Conservation (phyloP, 2,329 filamentous ascomycete species). For the Fonsecaea nubica region DNA sequence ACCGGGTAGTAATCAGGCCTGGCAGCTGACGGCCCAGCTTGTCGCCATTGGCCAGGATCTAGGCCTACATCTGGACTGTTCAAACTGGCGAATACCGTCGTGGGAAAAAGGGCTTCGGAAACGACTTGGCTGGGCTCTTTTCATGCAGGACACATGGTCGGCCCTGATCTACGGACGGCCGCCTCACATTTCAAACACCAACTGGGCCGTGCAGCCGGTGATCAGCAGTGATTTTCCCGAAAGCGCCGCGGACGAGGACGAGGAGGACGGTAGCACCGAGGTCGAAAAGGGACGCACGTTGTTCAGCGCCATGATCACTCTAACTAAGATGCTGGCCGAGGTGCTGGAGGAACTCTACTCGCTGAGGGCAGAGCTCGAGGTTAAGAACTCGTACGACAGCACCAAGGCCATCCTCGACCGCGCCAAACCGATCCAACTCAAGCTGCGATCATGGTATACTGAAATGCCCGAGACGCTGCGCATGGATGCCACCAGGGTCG, state of each 20-base stretch:
- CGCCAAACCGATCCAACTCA: slow-evolving; percentile 61
- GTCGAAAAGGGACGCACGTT: slow-evolving; percentile 53
- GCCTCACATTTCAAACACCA: slow-evolving; percentile 59
- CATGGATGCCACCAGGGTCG: slow-evolving; percentile 56
- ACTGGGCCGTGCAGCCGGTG: slow-evolving; percentile 62
- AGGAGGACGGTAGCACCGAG: slow-evolving; percentile 43
- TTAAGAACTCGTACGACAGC: slow-evolving; percentile 38
- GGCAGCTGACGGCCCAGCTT: slow-evolving; percentile 60
- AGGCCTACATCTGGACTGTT: slow-evolving; percentile 67
- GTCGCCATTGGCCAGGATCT: slow-evolving; percentile 66
- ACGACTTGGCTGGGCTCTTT: slow-evolving; percentile 68
- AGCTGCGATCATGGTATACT: slow-evolving; percentile 60
- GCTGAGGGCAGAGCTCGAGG: slow-evolving; percentile 48
- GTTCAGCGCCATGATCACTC: slow-evolving; percentile 60
- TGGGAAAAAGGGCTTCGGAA: slow-evolving; percentile 69
- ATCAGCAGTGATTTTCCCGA: slow-evolving; percentile 55
- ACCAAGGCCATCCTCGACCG: slow-evolving; percentile 59
- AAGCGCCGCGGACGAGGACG: slow-evolving; percentile 38
- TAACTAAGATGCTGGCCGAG: slow-evolving; percentile 60
- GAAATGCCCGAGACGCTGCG: slow-evolving; percentile 56
- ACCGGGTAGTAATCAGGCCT: slow-evolving; percentile 54
- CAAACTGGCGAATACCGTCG: slow-evolving; percentile 65
- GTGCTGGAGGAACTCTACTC: slow-evolving; percentile 62
- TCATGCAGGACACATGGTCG: slow-evolving; percentile 70
- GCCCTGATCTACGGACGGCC: slow-evolving; percentile 64